A percentile compares a stretch with the other conserved stretches of the same genome.
phyloP scores from a whole-genome alignment of 768 basidiomycete genomes.

The Lactarius vividus region DNA sequence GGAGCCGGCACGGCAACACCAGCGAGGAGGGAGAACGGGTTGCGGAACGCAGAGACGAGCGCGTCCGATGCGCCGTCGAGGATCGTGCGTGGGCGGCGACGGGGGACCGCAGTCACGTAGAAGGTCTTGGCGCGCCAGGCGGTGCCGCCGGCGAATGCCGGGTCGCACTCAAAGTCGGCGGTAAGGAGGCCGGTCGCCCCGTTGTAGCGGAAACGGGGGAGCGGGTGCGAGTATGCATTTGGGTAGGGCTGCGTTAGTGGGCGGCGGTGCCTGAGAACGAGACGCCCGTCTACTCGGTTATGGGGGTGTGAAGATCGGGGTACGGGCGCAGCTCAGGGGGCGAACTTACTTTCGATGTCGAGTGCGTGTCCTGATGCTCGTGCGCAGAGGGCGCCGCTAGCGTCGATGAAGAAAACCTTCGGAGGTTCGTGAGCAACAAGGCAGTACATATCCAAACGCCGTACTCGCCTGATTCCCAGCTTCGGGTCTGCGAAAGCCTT shows the following conservation, averaged over 20 bases:
- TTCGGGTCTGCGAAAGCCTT: conserved; percentile 65
- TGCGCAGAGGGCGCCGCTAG: conserved; percentile 72
- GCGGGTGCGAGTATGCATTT: conserved; percentile 71
- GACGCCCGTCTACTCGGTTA: conserved; percentile 48
- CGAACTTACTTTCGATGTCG: conserved; percentile 64
- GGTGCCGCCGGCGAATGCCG: conserved; percentile 48
- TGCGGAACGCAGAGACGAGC: conserved; percentile 56
- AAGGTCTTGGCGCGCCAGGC: conserved; percentile 61
- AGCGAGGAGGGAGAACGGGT: conserved; percentile 54
- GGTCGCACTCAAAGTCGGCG: conserved; percentile 60
- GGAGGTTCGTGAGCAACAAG: background rate
- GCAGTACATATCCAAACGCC: background rate
- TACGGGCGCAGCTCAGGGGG: background rate
- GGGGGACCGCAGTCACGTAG: conserved; percentile 62
- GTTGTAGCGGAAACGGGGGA: conserved; percentile 66
- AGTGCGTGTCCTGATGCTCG: conserved; percentile 78
- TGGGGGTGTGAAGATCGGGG: conserved; percentile 8
- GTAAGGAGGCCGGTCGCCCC: conserved; percentile 54
- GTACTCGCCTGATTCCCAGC: conserved; percentile 70
- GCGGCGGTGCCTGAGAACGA: conserved; percentile 74
- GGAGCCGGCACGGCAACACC: conserved; percentile 18
- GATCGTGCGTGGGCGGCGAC: conserved; percentile 63
- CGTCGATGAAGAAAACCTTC: conserved; percentile 84
- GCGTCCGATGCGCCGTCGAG: conserved; percentile 70
- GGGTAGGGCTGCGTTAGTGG: conserved; percentile 77